These are phyloP conservation scores for Leccinum sublutescens DNA, from an alignment of 768 basidiomycete species.

Conservation along the genomic window DNA sequence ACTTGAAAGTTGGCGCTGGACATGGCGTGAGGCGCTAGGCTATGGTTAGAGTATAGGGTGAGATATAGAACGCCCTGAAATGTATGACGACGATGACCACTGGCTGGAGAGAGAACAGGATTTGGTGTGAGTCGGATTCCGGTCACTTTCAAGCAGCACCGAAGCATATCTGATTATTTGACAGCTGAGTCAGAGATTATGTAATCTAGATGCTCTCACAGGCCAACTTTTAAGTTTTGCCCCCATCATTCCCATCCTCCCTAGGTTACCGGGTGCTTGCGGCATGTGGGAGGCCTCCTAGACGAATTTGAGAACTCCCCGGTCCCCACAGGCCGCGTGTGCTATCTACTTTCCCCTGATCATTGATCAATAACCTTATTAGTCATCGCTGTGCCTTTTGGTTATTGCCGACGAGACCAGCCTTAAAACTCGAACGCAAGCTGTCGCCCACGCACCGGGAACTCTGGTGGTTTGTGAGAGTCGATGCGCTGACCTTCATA, in stretches of 20 bases:
- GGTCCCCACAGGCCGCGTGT: too few species aligned
- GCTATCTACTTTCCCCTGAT: too few species aligned
- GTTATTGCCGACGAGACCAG: too few species aligned
- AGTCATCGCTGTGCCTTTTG: too few species aligned
- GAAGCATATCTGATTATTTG: background rate
- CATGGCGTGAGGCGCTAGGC: slow-evolving; percentile 16
- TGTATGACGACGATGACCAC: background rate
- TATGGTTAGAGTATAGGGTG: background rate
- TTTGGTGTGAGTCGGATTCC: background rate
- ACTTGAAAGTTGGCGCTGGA: slow-evolving; percentile 38
- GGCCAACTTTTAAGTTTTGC: background rate
- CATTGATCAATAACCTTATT: too few species aligned
- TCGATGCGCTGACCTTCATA: too few species aligned
- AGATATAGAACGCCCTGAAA: background rate
- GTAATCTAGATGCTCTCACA: background rate
- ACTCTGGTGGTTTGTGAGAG: too few species aligned
- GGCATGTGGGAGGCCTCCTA: background rate
- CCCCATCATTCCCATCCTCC: background rate
- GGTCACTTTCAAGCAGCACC: background rate
- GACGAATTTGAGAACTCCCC: too few species aligned
- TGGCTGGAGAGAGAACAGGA: background rate
- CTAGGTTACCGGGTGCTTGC: background rate
- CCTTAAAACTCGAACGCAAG: too few species aligned
- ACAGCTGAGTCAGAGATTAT: background rate
- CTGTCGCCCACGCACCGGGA: too few species aligned